Conservation (phyloP, 352 stramenopile species). For the Phytophthora macrochlamydospora region DNA sequence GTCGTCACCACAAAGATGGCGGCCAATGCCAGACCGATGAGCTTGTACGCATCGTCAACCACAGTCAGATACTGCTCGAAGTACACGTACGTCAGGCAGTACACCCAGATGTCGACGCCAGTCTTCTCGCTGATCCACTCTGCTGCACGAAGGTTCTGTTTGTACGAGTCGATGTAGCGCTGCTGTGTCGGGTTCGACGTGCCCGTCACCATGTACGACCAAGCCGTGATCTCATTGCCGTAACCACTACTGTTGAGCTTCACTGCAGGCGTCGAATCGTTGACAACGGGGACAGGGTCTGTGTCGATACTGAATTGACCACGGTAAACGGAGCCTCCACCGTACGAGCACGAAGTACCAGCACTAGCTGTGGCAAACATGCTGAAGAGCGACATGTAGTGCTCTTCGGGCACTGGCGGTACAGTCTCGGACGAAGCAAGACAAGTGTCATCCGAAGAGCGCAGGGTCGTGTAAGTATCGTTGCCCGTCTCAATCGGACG, state of each 20-base stretch:
- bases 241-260: slow-evolving; percentile 56
- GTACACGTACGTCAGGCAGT: slow-evolving; percentile 63
- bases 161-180: slow-evolving; percentile 67
- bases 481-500: slow-evolving; percentile 54
- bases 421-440: slow-evolving; percentile 20
- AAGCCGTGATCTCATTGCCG: slow-evolving; percentile 58
- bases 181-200: slow-evolving; percentile 64
- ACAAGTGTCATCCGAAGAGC: slow-evolving; percentile 27
- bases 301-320: slow-evolving; percentile 69
- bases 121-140: slow-evolving; percentile 64
- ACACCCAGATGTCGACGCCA: slow-evolving; percentile 64
- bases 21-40: slow-evolving; percentile 50
- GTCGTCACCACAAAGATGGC: slow-evolving; percentile 62
- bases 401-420: slow-evolving; percentile 49
- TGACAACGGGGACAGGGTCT: slow-evolving; percentile 57
- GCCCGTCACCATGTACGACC: slow-evolving; percentile 70
- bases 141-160: slow-evolving; percentile 52
- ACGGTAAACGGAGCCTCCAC: slow-evolving; percentile 71
- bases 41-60: slow-evolving; percentile 51
- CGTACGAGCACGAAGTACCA: slow-evolving; percentile 62
- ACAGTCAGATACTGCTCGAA: slow-evolving; percentile 76
- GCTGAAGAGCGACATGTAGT: slow-evolving; percentile 78
- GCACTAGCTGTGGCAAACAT: slow-evolving; percentile 74
- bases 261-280: slow-evolving; percentile 35
- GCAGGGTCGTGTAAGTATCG: slow-evolving; percentile 47